Conservation (phyloP, 2,329 filamentous ascomycete genomes). For the Ilyonectria mors-panacis region DNA sequence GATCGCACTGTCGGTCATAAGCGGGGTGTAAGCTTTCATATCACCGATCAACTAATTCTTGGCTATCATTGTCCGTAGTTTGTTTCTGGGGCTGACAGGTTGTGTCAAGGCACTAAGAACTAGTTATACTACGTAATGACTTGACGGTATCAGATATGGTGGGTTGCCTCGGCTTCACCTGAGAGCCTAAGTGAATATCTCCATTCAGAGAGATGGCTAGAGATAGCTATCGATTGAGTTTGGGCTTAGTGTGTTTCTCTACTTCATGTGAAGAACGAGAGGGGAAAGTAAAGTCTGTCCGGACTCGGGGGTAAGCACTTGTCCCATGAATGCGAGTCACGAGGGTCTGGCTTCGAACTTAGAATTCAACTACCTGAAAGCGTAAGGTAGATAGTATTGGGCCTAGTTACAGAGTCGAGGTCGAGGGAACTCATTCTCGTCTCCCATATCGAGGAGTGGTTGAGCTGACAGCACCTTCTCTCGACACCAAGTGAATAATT, state of each 20-base stretch:
- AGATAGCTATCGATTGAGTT: neutral
- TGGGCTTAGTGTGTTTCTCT: neutral
- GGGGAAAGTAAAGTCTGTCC: neutral
- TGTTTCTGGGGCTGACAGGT: slow-evolving; percentile 3
- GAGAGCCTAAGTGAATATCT: neutral
- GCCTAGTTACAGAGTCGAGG: neutral
- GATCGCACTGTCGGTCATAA: slow-evolving; percentile 10
- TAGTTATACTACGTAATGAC: neutral
- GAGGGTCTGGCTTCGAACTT: neutral
- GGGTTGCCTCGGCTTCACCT: neutral
- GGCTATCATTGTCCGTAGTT: neutral
- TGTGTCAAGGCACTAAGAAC: slow-evolving; percentile 15
- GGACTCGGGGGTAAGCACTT: neutral
- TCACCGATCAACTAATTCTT: slow-evolving; percentile 22
- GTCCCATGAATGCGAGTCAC: neutral
- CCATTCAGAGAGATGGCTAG: neutral
- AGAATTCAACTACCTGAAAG: too few relatives aligned
- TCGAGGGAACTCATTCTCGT: neutral
- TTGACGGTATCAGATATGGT: slow-evolving; percentile 11
- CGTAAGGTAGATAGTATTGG: neutral
- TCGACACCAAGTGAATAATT: neutral
- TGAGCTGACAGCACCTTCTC: neutral
- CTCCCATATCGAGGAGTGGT: neutral
- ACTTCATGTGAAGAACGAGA: neutral
- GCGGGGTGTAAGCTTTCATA: neutral